Percentiles rank a stretch among this genome's conserved stretches.
phyloP scores from a whole-genome alignment of 2,329 filamentous ascomycete species.

The Pestalotiopsis sp. region DNA sequence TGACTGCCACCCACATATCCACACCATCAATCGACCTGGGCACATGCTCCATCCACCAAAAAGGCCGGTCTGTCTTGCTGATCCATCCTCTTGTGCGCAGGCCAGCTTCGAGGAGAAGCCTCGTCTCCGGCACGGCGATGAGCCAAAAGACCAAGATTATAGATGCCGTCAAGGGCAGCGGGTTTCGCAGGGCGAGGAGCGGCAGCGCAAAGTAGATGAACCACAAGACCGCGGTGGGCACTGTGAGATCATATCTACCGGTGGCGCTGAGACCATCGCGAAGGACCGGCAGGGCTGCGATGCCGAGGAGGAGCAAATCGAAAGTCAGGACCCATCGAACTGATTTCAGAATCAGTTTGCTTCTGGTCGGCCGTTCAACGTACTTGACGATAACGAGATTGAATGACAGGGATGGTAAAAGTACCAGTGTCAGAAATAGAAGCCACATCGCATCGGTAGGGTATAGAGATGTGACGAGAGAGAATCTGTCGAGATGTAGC shows the following conservation, averaged over 20 bases:
- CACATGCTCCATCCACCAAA: not conserved
- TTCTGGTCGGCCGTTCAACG: not conserved
- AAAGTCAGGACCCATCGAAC: not conserved
- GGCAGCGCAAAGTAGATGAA: not conserved
- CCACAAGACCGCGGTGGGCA: not conserved
- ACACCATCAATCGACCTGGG: not conserved
- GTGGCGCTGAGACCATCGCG: not conserved
- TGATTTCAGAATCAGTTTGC: not conserved
- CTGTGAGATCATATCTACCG: not conserved
- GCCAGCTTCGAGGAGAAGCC: not conserved
- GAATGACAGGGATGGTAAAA: not conserved
- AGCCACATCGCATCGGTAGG: not conserved
- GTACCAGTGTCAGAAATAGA: not conserved
- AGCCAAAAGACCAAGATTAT: not conserved
- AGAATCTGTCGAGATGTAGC: not conserved
- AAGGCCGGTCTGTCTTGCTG: not conserved
- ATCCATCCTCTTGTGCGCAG: not conserved
- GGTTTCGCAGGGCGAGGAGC: not conserved
- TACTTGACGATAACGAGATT: not conserved
- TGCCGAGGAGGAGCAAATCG: not conserved
- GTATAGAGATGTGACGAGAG: not conserved
- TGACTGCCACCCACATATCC: not conserved
- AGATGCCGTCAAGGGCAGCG: not conserved
- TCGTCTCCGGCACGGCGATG: not conserved
- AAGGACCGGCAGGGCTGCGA: not conserved